Conservation (phyloP, 2,329 filamentous ascomycete species). For the Tolypocladium capitatum region DNA sequence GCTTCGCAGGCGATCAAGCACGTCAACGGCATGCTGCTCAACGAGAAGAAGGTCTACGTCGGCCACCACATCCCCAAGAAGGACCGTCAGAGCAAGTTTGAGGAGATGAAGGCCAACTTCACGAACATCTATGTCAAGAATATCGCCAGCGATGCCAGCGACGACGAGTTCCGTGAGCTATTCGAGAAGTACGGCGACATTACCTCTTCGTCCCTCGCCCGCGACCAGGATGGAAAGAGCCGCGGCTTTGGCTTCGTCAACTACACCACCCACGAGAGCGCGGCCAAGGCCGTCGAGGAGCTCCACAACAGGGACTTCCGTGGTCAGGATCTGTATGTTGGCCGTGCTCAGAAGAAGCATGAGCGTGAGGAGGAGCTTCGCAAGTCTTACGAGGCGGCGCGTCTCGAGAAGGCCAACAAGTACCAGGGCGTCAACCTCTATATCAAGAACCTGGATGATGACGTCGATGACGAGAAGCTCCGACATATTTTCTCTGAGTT, state of each 20-base stretch:
- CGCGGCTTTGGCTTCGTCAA: constrained; percentile 95
- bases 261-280: constrained; percentile 83
- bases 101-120: constrained; percentile 99
- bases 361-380: constrained; percentile 98
- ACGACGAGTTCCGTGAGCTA: constrained; percentile 87
- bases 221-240: constrained; percentile 81
- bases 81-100: constrained; percentile 99
- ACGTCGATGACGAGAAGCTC: constrained; percentile 95
- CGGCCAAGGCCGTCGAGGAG: constrained; percentile 74
- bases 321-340: constrained; percentile 92
- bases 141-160: constrained; percentile 68
- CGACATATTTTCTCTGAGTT: constrained; percentile 85
- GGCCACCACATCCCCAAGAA: constrained; percentile 99
- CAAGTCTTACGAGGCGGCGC: constrained; percentile 95
- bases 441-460: constrained; percentile 97
- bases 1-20: constrained; percentile 97
- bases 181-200: constrained; percentile 91
- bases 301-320: constrained; percentile 88
- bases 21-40: constrained; percentile 98
- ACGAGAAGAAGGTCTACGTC: constrained; percentile 99
- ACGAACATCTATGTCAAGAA: constrained; percentile 99
- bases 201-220: constrained; percentile 87
- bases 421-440: constrained; percentile 99
- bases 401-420: constrained; percentile 96
- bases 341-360: constrained; percentile 99